Evolutionary conservation across 1,284 basidiomycete genomes (phyloP), one percentile per base, ranked within the genome.

Genomic region (Irpex sp.): DNA sequence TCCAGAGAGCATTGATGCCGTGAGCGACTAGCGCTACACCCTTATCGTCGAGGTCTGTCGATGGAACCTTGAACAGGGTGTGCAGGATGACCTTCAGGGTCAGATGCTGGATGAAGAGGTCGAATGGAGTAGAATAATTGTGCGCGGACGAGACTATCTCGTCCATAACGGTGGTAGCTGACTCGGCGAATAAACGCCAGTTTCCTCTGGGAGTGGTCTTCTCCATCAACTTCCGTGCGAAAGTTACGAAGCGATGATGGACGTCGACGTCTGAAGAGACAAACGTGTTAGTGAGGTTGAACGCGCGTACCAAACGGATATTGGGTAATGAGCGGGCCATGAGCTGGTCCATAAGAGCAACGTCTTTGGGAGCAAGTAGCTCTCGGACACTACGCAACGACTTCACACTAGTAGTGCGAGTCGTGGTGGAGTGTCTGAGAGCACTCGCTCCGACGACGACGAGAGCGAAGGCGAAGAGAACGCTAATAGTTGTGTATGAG

Each of bases 211-310:
- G 34, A 5, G 11, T 60, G 8, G 55, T 19, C 7, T n/a, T 21
- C 8, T n/a, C 57, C 15, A 68, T 49, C 19, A 68, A 56, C 6
- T 17, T 21, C 13, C 55, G 49, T 13, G 67, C 66, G 13, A 55
- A 17, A 4, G 49, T 21, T 48, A 54, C 38, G 58, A 68, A 68
- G 3, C 57, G 36, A n/a, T 34, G 15, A 44, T 68, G 67, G 8
- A 67, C 57, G 44, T 65, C 63, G 1, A 52, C 6, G 26, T 61
- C 57, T 36, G 51, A 26, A 8, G 55, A 62, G 15, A 68, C 67
- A 62, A 68, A 68, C 13, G 67, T 66, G 59, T 68, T 68, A 15
- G 60, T 64, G 21, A 68, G 60, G 15, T 51, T 40, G 44, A 68
- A 68, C 0, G 66, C 62, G n/a, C 62, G 64, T 9, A 63, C 21